Evolutionary conservation across 1,284 basidiomycete genomes (phyloP), one percentile per base, ranked within the genome.

Genomic region (Violaceomyces palustris): DNA sequence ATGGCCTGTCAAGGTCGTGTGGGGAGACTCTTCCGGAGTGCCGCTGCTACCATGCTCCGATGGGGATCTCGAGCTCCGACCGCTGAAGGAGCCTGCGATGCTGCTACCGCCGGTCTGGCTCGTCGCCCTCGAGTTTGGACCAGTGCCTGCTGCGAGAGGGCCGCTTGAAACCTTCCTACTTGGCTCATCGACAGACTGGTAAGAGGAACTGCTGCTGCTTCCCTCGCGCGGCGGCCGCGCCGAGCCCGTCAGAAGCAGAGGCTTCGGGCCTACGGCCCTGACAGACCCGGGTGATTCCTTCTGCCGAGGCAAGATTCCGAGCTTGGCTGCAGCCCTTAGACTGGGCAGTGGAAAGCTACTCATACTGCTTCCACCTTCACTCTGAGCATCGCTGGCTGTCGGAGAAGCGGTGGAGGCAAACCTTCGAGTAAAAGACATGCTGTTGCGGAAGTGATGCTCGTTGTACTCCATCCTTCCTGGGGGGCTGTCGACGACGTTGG

Each of bases 111-210:
- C n/a, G n/a, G 22, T 47, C 36, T 24, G 48, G 51, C 9, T 44
- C 33, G 30, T 48, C 47, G 26, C 35, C 48, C 46, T 45, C 4
- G 42, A 33, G 30, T 19, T 19, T 22, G 35, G 45, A 28, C 46
- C 56, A 42, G 45, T 48, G 41, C 45, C 46, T 12, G 54, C 54
- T 0, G 51, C 62, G 49, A 67, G 46, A 0, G 64, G 64, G 3
- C 64, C 64, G 6, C 58, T 63, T 3, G 64, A 65, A 9, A 67
- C 35, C 33, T 64, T 67, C 9, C 64, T 50, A 15, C 54, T 61
- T 3, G 50, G 47, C 19, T 55, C 51, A n/a, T 65, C 64, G 4
- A 44, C 45, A 11, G 37, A 25, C 1, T 42, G 38, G 21, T 47
- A 41, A 1, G 22, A 25, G 2, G 47, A 37, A 15, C 43, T 34